phyloP scores from a whole-genome alignment of 371 early-diverging fungal genomes.

The Mucor racemosus region DNA sequence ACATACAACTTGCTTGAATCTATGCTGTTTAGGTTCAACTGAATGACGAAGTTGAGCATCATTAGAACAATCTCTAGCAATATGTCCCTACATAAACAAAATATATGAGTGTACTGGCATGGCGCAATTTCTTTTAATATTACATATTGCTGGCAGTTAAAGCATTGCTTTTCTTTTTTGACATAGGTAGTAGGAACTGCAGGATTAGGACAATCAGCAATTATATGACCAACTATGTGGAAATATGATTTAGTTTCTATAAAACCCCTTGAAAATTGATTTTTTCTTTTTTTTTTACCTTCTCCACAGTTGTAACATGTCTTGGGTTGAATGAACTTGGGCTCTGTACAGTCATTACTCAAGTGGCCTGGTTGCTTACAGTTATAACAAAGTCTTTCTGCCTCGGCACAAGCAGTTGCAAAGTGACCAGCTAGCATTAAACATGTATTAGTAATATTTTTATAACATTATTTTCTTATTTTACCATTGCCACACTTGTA shows the following conservation, averaged over 20 bases:
- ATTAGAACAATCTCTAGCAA: conserved; percentile 61
- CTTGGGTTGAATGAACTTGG: conserved; percentile 57
- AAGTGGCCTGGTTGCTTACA: conserved; percentile 68
- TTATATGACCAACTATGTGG: conserved; percentile 61
- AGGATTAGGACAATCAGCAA: conserved; percentile 58
- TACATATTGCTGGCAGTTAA: conserved; percentile 63
- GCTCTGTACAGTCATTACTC: conserved; percentile 58
- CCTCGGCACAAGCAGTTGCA: conserved; percentile 54
- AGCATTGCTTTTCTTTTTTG: conserved; percentile 42
- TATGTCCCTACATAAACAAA: conserved; percentile 56
- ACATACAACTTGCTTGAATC: conserved; percentile 50
- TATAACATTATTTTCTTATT: background rate
- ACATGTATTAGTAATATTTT: background rate
- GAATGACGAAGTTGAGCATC: conserved; percentile 30
- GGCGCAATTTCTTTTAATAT: conserved; percentile 12
- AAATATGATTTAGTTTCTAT: background rate
- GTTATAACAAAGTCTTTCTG: conserved; percentile 63
- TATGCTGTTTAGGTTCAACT: background rate
- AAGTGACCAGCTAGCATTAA: conserved; percentile 50
- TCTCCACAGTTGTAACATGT: conserved; percentile 68
- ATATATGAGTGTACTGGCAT: background rate
- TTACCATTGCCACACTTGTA: conserved; percentile 66
- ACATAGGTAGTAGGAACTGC: conserved; percentile 12
- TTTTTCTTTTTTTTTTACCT: conserved; percentile 43
- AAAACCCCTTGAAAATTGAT: background rate